Evolutionary conservation across 2,329 filamentous ascomycete species (phyloP), one percentile per base, ranked within the genome.

Genomic region (Fusarium ambrosium): DNA sequence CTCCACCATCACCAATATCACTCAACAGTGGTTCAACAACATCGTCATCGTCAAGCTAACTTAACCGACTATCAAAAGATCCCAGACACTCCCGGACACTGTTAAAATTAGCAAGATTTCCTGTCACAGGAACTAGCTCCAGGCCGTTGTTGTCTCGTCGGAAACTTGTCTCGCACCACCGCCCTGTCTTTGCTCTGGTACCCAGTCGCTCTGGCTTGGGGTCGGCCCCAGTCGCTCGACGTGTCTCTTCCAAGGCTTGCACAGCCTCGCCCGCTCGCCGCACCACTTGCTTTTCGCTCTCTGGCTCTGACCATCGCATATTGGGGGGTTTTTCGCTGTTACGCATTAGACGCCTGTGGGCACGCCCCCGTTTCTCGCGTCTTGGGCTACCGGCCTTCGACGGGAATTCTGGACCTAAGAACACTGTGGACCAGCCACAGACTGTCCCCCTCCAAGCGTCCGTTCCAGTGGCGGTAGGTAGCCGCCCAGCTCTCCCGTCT

Each of bases 31-130:
- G 68, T 48, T 75, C 72, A 70, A 29, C 45, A 73, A 67, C 66
- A n/a, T 11, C 48, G 32, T 70, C 60, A 36, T 55, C 32, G 24
- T 64, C 20, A 45, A 41, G 43, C 48, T 55, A 55, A 55, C 27
- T n/a, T 32, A 59, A 68, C 39, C 55, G 34, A 68, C 62, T 69
- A 62, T 61, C 55, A 68, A 70, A 66, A 55, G 24, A 74, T 32
- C 27, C 68, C 59, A 63, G 24, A 55, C 45, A 36, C 65, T 65
- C 68, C 58, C 20, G 37, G 61, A 60, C 39, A 43, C 24, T 45
- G 68, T 76, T 74, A 73, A 77, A 77, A 77, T 77, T 77, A 77
- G 75, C 61, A 77, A 71, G 62, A 45, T 41, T 34, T 67, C 64
- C 45, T 53, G 56, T 63, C 48, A 39, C 61, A 69, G 51, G 32